Evolutionary conservation across 2,329 filamentous ascomycete species (phyloP), one percentile per base, ranked within the genome.

Genomic region (Cadophora gregata): DNA sequence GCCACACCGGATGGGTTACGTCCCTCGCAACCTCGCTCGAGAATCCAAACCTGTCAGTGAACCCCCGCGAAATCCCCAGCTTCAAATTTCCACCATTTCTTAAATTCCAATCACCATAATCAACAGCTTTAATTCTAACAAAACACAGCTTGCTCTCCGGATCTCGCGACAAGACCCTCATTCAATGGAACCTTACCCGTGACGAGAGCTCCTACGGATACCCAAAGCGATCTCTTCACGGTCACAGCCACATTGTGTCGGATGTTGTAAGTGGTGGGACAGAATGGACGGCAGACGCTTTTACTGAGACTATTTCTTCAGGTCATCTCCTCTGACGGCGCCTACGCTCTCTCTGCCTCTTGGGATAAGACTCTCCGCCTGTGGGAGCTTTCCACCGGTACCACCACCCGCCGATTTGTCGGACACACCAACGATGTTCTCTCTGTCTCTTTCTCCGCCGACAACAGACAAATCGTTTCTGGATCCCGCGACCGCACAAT

Each of bases 281-380:
- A 62, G 53, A 59, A 47, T 47, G 60, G 27, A 58, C 24, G 19
- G 62, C 42, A 50, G 27, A 42, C 45, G 36, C 67, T 65, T 69
- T 67, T 72, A 76, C 80, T 82, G 78, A 82, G 76, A 75, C 71
- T 73, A 65, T 68, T 75, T 79, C 77, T 80, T n/a, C 19, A 96
- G 93, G 93, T 99, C 77, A 99, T 99, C 89, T 98, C 95, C 80
- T 98, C 96, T 75, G 96, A 99, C 84, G 96, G 96, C 83, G 95
- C 96, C 81, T 99, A 99, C 84, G 96, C 96, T 80, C 92, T 99
- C 79, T 98, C 96, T 78, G 92, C 95, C 76, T 98, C 96, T 73
- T 99, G 96, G 96, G 96, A 99, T 87, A 98, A 97, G 93, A 97
- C 95, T 76, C 93, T 99, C 81, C 95, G 96, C 79, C 92, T 99